A percentile compares a stretch with the other conserved stretches of the same genome.
Conservation (phyloP, 805 yeast species). For the Jamesozyma jinghongensis region DNA sequence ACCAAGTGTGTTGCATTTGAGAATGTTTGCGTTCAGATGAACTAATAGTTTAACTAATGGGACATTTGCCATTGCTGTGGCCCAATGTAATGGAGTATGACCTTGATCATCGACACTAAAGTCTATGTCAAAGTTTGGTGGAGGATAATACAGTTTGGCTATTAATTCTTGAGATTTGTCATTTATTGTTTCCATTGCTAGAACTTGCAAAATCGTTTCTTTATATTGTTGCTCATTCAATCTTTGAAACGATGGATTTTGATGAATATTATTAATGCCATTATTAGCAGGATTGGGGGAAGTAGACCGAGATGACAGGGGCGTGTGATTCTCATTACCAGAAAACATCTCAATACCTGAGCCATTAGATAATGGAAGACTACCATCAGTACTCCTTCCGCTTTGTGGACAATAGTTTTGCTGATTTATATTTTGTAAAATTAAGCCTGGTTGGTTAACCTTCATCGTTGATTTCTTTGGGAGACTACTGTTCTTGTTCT, state of each 20-base stretch:
- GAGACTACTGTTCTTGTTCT: not conserved
- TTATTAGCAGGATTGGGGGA: not conserved
- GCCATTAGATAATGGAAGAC: slow-evolving; percentile 9
- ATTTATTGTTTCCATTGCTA: slow-evolving; percentile 27
- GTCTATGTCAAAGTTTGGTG: slow-evolving; percentile 54
- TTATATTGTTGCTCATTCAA: slow-evolving; percentile 20
- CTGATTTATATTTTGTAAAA: not conserved
- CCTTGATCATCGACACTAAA: slow-evolving; percentile 72
- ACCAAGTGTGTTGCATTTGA: slow-evolving; percentile 45
- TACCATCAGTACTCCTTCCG: not conserved
- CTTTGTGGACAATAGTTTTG: not conserved
- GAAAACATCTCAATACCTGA: slow-evolving; percentile 18
- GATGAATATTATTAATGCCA: not conserved
- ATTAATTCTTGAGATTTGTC: slow-evolving; percentile 25
- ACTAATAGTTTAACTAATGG: slow-evolving; percentile 48
- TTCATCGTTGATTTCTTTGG: not conserved
- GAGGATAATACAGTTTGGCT: slow-evolving; percentile 43
- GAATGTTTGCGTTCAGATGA: slow-evolving; percentile 50
- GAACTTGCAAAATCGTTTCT: slow-evolving; percentile 23
- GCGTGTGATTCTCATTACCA: slow-evolving; percentile 19
- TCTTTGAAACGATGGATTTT: not conserved
- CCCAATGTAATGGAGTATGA: slow-evolving; percentile 80
- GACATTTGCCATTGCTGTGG: slow-evolving; percentile 67
- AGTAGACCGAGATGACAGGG: slow-evolving; percentile 20
- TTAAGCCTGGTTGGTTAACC: not conserved